Evolutionary conservation across 2,329 filamentous ascomycete species (phyloP), one percentile per base, ranked within the genome.

Genomic region (Xylaria sp.): DNA sequence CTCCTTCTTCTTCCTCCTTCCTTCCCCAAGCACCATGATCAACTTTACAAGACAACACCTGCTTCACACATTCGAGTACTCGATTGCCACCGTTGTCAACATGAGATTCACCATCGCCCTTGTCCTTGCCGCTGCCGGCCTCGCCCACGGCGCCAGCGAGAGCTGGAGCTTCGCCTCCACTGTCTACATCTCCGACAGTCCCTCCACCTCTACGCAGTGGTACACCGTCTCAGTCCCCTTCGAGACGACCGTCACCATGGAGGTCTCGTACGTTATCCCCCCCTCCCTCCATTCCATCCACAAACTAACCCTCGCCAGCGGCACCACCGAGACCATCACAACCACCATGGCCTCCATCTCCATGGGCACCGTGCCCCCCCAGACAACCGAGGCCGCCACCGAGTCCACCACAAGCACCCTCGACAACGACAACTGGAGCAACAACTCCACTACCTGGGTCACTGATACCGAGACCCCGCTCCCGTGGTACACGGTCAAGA

Each of bases 141-240:
- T 34, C 16, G 55, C 10, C 3, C 9, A 19, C 6, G 54, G 9
- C 2, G 23, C 49, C 9, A 39, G 35, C 30, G 48, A 50, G 18
- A 58, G 51, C 42, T 61, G 59, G 59, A 61, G 55, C 52, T 61
- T 59, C 9, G 48, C 54, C 3, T 56, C 57, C 3, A 60, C 62
- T 10, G 50, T 37, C n/a, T 56, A 50, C n/a, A 51, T 58, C 30
- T 16, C 30, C 0, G 55, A 62, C 50, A 1, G 42, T 9, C 13
- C 1, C 9, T 50, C 55, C 0, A 1, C 50, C 16, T 30, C 23
- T 5, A 30, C 23, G 1, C 23, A 30, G 23, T 58, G 59, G 58
- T 59, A 57, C 37, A 64, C 62, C 8, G 13, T 56, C n/a, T 54
- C 18, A 4, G 11, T 44, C 18, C 54, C 59, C 34, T 62, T 62